A percentile compares a stretch with the other conserved stretches of the same genome.
phyloP scores from a whole-genome alignment of 345 rosid genomes.

The Populus euphratica region DNA sequence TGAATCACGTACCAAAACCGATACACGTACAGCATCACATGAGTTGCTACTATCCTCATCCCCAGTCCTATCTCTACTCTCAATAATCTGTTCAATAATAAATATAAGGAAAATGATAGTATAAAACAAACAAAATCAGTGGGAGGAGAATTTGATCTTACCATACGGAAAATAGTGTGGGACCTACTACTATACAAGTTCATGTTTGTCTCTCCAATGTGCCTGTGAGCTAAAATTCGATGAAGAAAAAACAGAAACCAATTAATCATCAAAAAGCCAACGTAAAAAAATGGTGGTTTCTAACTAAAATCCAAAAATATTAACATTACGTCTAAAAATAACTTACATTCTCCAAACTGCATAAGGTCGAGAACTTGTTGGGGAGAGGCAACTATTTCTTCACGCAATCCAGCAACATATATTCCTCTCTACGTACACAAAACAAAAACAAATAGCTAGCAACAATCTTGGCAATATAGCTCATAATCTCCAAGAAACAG shows the following conservation, averaged over 20 bases:
- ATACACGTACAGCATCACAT: constrained; percentile 93
- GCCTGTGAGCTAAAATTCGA: constrained; percentile 78
- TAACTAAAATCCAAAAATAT: neutral
- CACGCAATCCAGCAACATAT: constrained; percentile 89
- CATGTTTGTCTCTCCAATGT: constrained; percentile 96
- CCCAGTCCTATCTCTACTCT: constrained; percentile 81
- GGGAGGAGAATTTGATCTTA: constrained; percentile 25
- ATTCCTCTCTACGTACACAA: constrained; percentile 63
- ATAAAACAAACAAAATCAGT: constrained; percentile 12
- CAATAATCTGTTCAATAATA: constrained; percentile 58
- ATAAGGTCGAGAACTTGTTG: constrained; percentile 85
- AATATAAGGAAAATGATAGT: constrained; percentile 16
- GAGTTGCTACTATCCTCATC: constrained; percentile 49
- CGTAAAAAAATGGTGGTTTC: neutral
- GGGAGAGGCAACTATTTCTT: constrained; percentile 91
- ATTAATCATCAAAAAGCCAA: neutral
- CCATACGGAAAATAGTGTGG: constrained; percentile 98
- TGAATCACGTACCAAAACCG: constrained; percentile 65
- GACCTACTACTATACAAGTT: constrained; percentile 86
- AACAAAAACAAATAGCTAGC: constrained; percentile 10
- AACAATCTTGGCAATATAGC: neutral
- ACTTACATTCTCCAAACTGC: constrained; percentile 87
- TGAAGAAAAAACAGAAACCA: neutral
- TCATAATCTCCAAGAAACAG: neutral
- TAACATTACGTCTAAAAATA: neutral